Base-by-base conservation (phyloP, 1,139 yeast genomes). In the Nematodospora anomalae region DNA sequence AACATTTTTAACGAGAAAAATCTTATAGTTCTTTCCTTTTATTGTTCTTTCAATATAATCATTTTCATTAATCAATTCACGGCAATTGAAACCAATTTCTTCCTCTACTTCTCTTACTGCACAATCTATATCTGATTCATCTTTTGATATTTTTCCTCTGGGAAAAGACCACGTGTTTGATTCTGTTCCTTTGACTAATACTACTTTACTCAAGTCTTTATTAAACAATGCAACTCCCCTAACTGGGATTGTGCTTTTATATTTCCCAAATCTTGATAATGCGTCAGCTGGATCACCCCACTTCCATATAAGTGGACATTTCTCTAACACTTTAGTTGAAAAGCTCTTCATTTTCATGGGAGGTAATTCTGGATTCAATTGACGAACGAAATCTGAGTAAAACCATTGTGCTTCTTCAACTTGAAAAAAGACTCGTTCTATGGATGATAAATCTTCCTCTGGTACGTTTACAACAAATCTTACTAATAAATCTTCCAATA, bases 401-500 rank as follows among this genome's bases (percentile, higher is more conserved):
- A 86, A 94, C 98, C 98, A 94, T 53, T 89, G 96, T 2, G 98
- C 98, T 60, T 94, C 98, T 68, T 94, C 99, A 28, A 94, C 82
- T 57, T 90, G 96, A 65, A 94, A 94, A 54, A 89, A 79, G 25
- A 90, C 84, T 53, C 98, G 73, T 51, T 89, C 96, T 32, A 86
- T 79, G 14, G 92, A 77, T 22, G 92, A 80, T 37, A 90, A 65
- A 58, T 92, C 98, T 55, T 90, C 97, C 10, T 79, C 79, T 5
- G 98, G 97, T 36, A 92, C 85, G 65, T 92, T 94, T 43, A 90
- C 79, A 37, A 94, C 81, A 55, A 94, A 94, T 44, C 98, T 71
- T 33, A 88, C 97, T 27, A 89, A 71, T 29, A 92, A 68, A 55
- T 92, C 98, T 56, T 89, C 96, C 37, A 92, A 70, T 8, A 83